phyloP scores from a whole-genome alignment of 2,329 filamentous ascomycete species.

The Fusarium foetens region DNA sequence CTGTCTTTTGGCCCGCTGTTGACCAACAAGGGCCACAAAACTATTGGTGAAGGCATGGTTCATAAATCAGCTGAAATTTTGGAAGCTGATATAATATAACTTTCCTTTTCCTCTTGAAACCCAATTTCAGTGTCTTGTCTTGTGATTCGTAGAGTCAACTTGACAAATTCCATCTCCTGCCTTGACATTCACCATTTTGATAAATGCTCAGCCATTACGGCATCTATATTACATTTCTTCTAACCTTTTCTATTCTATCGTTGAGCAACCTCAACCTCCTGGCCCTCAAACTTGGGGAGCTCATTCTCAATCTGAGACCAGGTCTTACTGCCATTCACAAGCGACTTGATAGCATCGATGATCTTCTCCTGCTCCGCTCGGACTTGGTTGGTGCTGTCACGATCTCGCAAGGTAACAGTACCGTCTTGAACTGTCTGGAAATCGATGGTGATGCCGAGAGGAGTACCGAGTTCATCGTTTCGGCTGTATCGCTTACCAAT shows the following conservation, averaged over 20 bases:
- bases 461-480: conserved; percentile 95
- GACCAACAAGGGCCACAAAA: not conserved
- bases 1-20: not conserved
- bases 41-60: not conserved
- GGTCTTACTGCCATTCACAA: conserved; percentile 60
- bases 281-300: conserved; percentile 85
- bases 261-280: conserved; percentile 65
- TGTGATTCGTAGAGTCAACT: conserved; percentile 12
- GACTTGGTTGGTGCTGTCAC: conserved; percentile 91
- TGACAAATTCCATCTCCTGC: conserved; percentile 23
- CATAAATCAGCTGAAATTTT: not conserved
- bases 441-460: conserved; percentile 92
- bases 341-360: conserved; percentile 74
- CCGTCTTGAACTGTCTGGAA: conserved; percentile 93
- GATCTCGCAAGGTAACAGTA: conserved; percentile 87
- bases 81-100: not conserved
- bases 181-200: conserved; percentile 2
- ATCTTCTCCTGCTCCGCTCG: conserved; percentile 85
- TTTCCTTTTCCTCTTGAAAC: conserved; percentile 11
- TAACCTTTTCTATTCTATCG: conserved; percentile 44
- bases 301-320: conserved; percentile 78
- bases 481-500: conserved; percentile 96
- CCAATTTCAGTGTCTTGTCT: conserved; percentile 20
- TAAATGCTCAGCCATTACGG: conserved; percentile 7
- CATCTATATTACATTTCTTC: conserved; percentile 39